Conservation (phyloP, 2,329 filamentous ascomycete genomes). For the Trichoderma semiorbis region DNA sequence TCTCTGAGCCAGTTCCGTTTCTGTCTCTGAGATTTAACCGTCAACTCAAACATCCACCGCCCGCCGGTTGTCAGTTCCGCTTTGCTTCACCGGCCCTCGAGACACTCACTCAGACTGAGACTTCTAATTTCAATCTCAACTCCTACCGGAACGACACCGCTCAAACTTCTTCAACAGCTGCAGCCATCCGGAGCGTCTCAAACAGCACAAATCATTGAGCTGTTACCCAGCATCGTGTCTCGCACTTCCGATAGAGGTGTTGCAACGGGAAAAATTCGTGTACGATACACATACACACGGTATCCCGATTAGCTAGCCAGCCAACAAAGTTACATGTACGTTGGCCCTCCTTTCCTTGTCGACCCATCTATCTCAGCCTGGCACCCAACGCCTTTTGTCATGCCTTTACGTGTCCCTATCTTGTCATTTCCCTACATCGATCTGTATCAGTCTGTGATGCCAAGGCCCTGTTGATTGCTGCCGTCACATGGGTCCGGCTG, state of each 20-base stretch:
- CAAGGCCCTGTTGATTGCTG: slow-evolving; percentile 5
- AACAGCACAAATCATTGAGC: background rate
- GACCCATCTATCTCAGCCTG: background rate
- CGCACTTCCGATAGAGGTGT: background rate
- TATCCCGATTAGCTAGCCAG: background rate
- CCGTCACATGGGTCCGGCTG: slow-evolving; percentile 2
- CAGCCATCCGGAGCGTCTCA: background rate
- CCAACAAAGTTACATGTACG: slow-evolving; percentile 1
- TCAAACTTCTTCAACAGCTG: background rate
- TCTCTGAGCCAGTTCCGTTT: background rate
- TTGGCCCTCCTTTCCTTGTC: slow-evolving; percentile 1
- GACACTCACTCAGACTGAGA: slow-evolving; percentile 2
- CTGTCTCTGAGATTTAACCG: slow-evolving; percentile 6
- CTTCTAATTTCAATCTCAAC: background rate
- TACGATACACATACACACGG: slow-evolving; percentile 15
- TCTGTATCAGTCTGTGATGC: background rate
- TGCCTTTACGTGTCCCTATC: background rate
- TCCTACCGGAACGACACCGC: background rate
- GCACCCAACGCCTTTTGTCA: background rate
- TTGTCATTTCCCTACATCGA: background rate
- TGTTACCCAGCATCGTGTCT: background rate
- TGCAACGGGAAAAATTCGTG: background rate
- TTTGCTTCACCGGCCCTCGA: background rate
- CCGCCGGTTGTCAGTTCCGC: background rate
- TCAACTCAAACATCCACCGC: background rate